Evolutionary conservation across 176 grass and related monocot genomes (phyloP).

Genomic region (Phoenix dactylifera): DNA sequence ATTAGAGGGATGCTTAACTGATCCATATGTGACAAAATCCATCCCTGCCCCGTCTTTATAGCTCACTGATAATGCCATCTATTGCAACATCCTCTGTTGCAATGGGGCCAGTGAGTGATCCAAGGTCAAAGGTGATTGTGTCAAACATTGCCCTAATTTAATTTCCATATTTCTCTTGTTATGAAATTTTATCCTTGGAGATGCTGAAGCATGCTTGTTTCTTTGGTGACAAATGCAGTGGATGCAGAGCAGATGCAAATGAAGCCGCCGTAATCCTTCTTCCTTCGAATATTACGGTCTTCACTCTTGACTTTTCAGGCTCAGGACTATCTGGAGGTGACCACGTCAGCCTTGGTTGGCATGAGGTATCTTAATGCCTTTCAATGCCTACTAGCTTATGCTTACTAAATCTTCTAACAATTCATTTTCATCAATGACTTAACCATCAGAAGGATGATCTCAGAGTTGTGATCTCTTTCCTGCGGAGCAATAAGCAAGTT

Average conservation of each 20-base stretch:
- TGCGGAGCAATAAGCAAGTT: constrained; percentile 79
- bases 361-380: constrained; percentile 55
- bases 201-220: no score
- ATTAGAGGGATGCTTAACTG: no score
- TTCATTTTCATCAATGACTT: constrained; percentile 10
- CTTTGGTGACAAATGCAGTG: constrained; percentile 41
- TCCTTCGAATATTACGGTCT: constrained; percentile 96
- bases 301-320: constrained; percentile 94
- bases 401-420: constrained; percentile 11
- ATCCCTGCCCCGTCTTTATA: no score
- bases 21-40: no score
- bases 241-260: constrained; percentile 95
- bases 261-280: constrained; percentile 86
- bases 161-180: no score
- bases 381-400: constrained; percentile 4
- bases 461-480: constrained; percentile 60
- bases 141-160: no score
- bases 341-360: constrained; percentile 99
- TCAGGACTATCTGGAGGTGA: constrained; percentile 86
- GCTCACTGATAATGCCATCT: no score
- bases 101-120: no score
- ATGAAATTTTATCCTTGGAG: no score
- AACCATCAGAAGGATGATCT: constrained; percentile 85
- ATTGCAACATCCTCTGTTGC: no score
- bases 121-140: no score